These are phyloP conservation scores for Quaeritorhiza haematococci DNA, from an alignment of 371 early-diverging fungal species.

Conservation along the genomic window DNA sequence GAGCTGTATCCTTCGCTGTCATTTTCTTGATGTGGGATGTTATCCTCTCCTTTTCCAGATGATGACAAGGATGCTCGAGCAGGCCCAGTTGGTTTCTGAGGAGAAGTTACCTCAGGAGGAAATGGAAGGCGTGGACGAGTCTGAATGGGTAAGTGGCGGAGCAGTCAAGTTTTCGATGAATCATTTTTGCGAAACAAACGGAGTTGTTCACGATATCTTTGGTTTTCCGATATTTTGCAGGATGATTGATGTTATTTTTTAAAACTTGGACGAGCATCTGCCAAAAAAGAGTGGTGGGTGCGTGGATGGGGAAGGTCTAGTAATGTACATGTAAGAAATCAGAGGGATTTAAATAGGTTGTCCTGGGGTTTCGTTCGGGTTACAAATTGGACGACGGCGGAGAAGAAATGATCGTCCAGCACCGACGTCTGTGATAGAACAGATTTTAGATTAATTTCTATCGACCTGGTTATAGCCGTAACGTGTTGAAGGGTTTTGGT, in stretches of 20 bases:
- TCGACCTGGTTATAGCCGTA: too few species aligned
- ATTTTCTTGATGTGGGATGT: neutral
- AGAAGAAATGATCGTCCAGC: too few species aligned
- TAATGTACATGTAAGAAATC: too few species aligned
- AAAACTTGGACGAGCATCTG: constrained; percentile 3
- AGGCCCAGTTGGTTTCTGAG: constrained; percentile 41
- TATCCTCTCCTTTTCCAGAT: constrained; percentile 16
- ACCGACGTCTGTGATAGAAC: too few species aligned
- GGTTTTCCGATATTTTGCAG: neutral
- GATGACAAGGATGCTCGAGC: constrained; percentile 54
- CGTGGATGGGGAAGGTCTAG: too few species aligned
- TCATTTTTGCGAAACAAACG: neutral
- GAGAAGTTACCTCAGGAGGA: constrained; percentile 36
- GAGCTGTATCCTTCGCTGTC: neutral
- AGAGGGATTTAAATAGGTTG: too few species aligned
- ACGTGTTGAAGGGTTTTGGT: too few species aligned
- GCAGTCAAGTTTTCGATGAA: constrained; percentile 2
- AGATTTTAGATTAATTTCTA: too few species aligned
- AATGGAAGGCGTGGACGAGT: constrained; percentile 43
- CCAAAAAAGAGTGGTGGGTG: too few species aligned
- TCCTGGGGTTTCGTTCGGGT: too few species aligned
- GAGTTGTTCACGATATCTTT: neutral
- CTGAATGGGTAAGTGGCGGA: too few species aligned
- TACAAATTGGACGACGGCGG: too few species aligned
- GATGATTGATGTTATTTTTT: neutral